phyloP scores from a whole-genome alignment of 768 basidiomycete species.

The Leccinum pellstonianum region DNA sequence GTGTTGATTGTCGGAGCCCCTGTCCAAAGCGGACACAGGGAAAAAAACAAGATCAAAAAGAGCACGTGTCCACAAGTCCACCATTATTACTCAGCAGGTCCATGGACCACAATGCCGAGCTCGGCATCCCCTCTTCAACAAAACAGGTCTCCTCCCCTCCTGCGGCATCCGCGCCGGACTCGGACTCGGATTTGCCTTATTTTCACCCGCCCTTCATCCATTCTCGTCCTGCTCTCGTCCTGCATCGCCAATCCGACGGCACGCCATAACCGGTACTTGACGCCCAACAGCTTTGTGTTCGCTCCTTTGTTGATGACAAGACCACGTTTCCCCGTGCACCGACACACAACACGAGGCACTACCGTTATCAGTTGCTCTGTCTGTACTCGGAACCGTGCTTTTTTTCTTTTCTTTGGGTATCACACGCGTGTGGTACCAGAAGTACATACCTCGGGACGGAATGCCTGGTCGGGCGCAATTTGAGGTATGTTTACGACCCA shows the following conservation, averaged over 20 bases:
- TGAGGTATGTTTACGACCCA: conserved; percentile 4
- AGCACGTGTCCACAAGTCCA: conserved; percentile 30
- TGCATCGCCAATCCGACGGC: conserved; percentile 6
- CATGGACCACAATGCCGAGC: conserved; percentile 23
- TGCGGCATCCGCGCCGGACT: conserved; percentile 9
- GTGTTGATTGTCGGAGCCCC: conserved; percentile 39
- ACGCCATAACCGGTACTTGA: conserved; percentile 3
- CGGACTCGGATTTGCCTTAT: not conserved
- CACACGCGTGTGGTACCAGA: not conserved
- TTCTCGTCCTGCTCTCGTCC: conserved; percentile 20
- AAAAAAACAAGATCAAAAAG: conserved; percentile 36
- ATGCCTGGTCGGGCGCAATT: conserved; percentile 2
- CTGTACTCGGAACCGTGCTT: conserved; percentile 13
- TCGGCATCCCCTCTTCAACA: conserved; percentile 5
- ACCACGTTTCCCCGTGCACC: conserved; percentile 4
- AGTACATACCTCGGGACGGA: conserved; percentile 16
- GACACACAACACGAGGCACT: conserved; percentile 9
- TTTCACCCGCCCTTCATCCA: not conserved
- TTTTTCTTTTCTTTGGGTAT: not conserved
- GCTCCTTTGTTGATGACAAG: not conserved
- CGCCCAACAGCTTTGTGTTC: not conserved
- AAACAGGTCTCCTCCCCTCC: not conserved
- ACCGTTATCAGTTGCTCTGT: conserved; percentile 2
- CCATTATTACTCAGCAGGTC: conserved; percentile 24
- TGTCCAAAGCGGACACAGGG: conserved; percentile 36